These are phyloP conservation scores for Leptographium wingfieldii DNA, from an alignment of 2,329 filamentous ascomycete genomes.

Conservation along the genomic window DNA sequence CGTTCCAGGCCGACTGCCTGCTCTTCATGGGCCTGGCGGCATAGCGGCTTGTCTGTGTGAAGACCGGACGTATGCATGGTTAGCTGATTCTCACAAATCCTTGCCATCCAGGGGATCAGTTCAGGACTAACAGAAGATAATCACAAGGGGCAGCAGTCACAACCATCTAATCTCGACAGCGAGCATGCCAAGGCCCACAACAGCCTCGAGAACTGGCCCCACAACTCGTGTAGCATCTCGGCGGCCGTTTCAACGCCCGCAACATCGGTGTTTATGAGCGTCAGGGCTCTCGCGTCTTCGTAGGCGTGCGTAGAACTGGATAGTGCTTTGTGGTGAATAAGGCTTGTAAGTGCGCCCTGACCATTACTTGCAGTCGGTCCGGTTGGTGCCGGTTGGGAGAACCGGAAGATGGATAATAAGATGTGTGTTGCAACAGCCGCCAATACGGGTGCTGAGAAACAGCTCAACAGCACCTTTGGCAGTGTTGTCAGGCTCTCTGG, in stretches of 20 bases:
- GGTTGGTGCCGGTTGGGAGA: conserved; percentile 22
- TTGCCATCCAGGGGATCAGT: neutral
- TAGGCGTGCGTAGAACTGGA: conserved; percentile 8
- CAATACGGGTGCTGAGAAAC: conserved; percentile 18
- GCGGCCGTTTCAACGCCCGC: conserved; percentile 20
- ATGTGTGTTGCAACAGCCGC: conserved; percentile 23
- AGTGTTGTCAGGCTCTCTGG: conserved; percentile 17
- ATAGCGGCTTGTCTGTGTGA: conserved; percentile 27
- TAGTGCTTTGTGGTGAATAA: conserved; percentile 11
- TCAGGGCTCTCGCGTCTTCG: conserved; percentile 22
- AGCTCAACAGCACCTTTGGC: conserved; percentile 18
- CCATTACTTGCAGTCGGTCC: conserved; percentile 14
- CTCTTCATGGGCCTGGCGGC: conserved; percentile 24
- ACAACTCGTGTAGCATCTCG: conserved; percentile 28
- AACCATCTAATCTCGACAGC: conserved; percentile 28
- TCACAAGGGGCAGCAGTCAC: conserved; percentile 24
- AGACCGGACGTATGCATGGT: conserved; percentile 18
- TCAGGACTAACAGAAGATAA: conserved; percentile 26
- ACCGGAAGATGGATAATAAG: conserved; percentile 25
- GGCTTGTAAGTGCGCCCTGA: conserved; percentile 12
- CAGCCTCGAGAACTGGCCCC: conserved; percentile 28
- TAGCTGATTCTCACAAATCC: neutral
- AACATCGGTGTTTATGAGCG: conserved; percentile 29
- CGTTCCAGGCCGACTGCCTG: conserved; percentile 26
- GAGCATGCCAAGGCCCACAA: conserved; percentile 26